These are phyloP conservation scores for Penicillium desertorum DNA, from an alignment of 495 filamentous ascomycete genomes.

Conservation along the genomic window DNA sequence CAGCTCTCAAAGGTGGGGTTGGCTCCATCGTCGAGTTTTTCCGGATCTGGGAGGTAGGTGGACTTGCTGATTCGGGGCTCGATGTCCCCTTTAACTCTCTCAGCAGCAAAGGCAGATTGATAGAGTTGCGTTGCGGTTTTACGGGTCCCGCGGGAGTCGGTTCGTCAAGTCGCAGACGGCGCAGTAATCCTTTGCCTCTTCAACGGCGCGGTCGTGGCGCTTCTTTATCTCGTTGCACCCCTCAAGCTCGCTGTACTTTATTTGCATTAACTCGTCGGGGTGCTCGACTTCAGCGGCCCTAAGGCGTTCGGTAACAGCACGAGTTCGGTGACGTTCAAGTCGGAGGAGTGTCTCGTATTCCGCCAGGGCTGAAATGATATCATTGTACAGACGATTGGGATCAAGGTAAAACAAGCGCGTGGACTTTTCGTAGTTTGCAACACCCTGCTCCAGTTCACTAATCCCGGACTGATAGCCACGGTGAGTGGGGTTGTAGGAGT, in stretches of 20 bases:
- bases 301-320: neutral
- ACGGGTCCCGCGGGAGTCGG: neutral
- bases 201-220: neutral
- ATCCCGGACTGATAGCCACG: neutral
- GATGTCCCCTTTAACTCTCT: neutral
- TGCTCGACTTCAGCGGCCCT: neutral
- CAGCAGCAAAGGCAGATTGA: neutral
- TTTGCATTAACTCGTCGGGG: neutral
- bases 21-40: neutral
- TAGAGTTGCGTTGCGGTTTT: neutral
- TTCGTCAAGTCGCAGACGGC: neutral
- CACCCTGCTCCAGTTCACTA: neutral
- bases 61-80: neutral
- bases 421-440: neutral
- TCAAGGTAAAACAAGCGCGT: neutral
- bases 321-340: neutral
- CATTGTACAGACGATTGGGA: accelerated
- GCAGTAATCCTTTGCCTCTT: neutral
- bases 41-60: neutral
- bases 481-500: neutral
- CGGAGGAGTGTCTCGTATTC: neutral
- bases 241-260: neutral
- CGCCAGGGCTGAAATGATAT: neutral
- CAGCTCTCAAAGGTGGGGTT: no score
- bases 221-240: neutral